phyloP scores from a whole-genome alignment of 2,329 filamentous ascomycete genomes.

The Epichloe aotearoae region DNA sequence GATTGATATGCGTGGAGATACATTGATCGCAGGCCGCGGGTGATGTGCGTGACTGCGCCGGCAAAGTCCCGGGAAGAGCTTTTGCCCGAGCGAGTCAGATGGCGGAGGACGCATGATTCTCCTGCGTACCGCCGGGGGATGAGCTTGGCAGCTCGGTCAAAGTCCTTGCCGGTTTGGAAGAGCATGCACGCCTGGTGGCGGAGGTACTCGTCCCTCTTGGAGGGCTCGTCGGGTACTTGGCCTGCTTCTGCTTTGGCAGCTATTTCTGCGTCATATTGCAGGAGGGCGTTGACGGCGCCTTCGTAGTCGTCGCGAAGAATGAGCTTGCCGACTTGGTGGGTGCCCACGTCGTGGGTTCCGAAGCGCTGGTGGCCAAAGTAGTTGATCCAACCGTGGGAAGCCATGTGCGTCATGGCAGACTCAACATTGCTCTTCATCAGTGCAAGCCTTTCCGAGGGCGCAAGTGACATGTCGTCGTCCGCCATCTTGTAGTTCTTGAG shows the following conservation, averaged over 20 bases:
- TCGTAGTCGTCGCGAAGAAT: constrained; percentile 74
- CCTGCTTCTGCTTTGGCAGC: constrained; percentile 30
- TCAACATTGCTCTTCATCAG: constrained; percentile 29
- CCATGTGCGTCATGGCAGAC: constrained; percentile 52
- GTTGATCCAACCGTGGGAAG: constrained; percentile 76
- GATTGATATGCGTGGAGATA: constrained; percentile 97
- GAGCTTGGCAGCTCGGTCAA: constrained; percentile 46
- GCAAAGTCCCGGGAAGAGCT: constrained; percentile 54
- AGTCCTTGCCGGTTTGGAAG: constrained; percentile 51
- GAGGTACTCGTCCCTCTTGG: constrained; percentile 61
- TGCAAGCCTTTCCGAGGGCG: constrained; percentile 17
- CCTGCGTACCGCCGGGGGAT: constrained; percentile 80
- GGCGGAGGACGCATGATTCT: constrained; percentile 65
- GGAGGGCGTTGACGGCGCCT: constrained; percentile 63
- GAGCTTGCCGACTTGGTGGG: constrained; percentile 70
- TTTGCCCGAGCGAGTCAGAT: constrained; percentile 43
- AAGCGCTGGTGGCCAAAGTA: constrained; percentile 98
- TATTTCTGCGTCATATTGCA: constrained; percentile 56
- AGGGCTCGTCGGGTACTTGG: constrained; percentile 28
- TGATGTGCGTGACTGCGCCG: constrained; percentile 69
- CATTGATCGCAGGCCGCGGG: constrained; percentile 74
- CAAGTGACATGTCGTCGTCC: constrained; percentile 18
- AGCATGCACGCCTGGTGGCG: constrained; percentile 67
- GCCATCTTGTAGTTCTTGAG: constrained; percentile 68
- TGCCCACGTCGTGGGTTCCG: constrained; percentile 75